Base-by-base conservation (phyloP, 2,329 filamentous ascomycete species). In the Didymellaceae sp. region DNA sequence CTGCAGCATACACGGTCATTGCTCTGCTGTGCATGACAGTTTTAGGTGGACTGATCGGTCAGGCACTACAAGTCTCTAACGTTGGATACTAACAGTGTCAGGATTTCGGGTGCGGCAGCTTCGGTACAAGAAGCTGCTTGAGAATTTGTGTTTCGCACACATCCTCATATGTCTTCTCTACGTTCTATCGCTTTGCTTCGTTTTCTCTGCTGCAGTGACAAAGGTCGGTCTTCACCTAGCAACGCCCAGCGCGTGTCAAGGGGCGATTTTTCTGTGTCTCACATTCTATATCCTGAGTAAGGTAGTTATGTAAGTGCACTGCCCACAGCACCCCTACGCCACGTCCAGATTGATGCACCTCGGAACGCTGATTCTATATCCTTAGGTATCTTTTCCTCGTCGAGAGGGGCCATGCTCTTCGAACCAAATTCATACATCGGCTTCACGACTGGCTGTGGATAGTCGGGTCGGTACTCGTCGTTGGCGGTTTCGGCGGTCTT, bases 381-480 rank as follows among this genome's bases (percentile, higher is more conserved):
- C 2, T 6, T 17, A 72, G 71, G 60, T 76, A 77, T 45, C 52
- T 75, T 4, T 77, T 77, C 48, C 65, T 78, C 1, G 66, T 77
- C 18, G 76, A 78, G 50, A 63, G 75, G 18, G 66, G 68, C 8
- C 74, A 77, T 51, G 66, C 67, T 6, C 56, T 77, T 13, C 66
- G 74, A 28, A 60, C 68, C 6, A 64, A 71, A 0, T 67, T 69
- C 48, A 58, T 63, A 28, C 50, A 63, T 2, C 63, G 75, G 16
- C 39, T 51, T 5, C 56, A 60, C 10, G 73, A 76, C 41, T 63
- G 62, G 45, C 46, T 76, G 11, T 78, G 72, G 70, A 30, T 74
- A 1, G 9, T 45, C 6, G 66, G 68, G 20, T 70, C 71, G 37
- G 38, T 60, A 41, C n/a, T 28, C 16, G n/a, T 39, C 9, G 13